Base-by-base conservation (phyloP, 805 yeast species). In the Saturnispora gosingensis region DNA sequence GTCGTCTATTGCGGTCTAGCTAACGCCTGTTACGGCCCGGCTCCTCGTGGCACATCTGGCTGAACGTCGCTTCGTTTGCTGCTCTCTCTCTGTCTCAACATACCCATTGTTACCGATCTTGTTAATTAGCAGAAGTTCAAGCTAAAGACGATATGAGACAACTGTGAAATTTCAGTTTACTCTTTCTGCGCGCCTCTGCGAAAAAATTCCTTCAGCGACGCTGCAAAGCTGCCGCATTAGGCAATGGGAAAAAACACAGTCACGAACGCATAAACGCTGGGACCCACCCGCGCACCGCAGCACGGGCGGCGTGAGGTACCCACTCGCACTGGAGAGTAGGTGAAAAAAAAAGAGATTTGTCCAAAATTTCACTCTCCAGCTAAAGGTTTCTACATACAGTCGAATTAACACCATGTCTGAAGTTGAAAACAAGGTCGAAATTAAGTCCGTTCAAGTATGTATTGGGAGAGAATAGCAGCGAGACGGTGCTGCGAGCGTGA, bases 401-500 rank as follows among this genome's bases (percentile, higher is more conserved):
- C 46, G 34, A 25, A 15, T 43, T 43, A 27, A 22, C 35, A n/a
- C 36, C 51, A 64, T 63, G 66, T 63, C 88, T 70, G 74, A 76
- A 74, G 53, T 51, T 35, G 53, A 52, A 49, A 43, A 36, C 40
- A 55, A 55, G 52, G 46, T 49, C 47, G 57, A 47, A 39, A 51
- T 51, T 44, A 88, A 85, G 81, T 83, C 90, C 78, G 91, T 85
- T 73, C 90, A 84, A 81, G 89, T 83, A 83, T 79, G 89, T 83
- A 49, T n/a, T 13, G 2, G 16, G 18, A 20, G 10, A n/a, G 28
- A 18, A 43, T 15, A 8, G 28, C 9, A 8, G 9, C 3, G 9
- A 8, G 28, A 25, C 5, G 0, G 28, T 25, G 28, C 5, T 7
- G 9, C 9, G 28, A 25, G 28, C 28, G 5, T 25, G 9, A 2